Evolutionary conservation across 768 basidiomycete species (phyloP), one percentile per base, ranked within the genome.

Genomic region (Guyanaporus albipodus): DNA sequence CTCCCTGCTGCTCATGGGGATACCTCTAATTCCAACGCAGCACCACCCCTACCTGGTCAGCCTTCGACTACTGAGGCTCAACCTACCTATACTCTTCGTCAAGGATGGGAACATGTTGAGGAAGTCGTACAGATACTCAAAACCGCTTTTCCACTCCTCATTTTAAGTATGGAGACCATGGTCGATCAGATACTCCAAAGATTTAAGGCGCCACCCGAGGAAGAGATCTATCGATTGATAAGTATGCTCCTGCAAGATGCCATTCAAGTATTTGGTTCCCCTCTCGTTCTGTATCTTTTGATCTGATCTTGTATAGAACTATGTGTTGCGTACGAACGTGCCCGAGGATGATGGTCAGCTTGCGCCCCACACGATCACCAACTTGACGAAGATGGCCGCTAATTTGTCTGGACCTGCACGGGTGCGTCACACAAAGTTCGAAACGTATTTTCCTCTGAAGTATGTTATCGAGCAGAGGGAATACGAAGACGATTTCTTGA

Each of bases 101-200:
- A 88, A 56, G 81, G 90, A 22, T 90, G 82, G 78, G 95, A 98
- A 44, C 78, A 87, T 57, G 83, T 96, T 7, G 96, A 99, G 18
- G 96, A 98, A 61, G 82, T 98, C 47, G 80, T 93, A 33, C 87
- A 93, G 61, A 83, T 91, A 29, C 74, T 98, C 58, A 98, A 99
- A 71, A 96, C 95, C 0, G 85, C 91, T 0, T 96, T 94, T 75
- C 96, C 96, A 0, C 76, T 99, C 7, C 77, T 99, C 28, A 90
- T 95, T 24, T 73, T 98, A 18, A 96, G 92, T 46, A 76, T 99
- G 75, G 96, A 99, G 70, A 94, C 91, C 14, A 87, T 97, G 78
- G 87, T 94, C 4, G 96, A 99, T 55, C 93, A 97, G 67, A 87
- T 99, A 53, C 76, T 82, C 18, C 79, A 83, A 48, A 80, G 92